A percentile compares a stretch with the other conserved stretches of the same genome.
Evolutionary conservation across 306 rosid species (phyloP).

Genomic region (Acacia confusa): DNA sequence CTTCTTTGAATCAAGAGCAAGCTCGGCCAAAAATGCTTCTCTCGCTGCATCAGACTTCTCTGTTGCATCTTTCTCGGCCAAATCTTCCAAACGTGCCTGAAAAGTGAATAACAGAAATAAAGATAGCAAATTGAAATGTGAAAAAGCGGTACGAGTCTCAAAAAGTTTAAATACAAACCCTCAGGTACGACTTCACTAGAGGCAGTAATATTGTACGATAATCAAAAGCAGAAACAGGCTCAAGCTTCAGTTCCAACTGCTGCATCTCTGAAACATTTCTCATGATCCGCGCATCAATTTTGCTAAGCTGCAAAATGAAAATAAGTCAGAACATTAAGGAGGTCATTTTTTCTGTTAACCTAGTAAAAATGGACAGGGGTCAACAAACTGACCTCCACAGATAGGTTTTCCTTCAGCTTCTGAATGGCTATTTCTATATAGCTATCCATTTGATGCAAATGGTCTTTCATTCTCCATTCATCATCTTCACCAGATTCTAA

Average conservation of each 20-base stretch:
- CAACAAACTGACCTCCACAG: conserved; percentile 70
- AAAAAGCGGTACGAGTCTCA: conserved; percentile 24
- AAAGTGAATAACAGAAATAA: conserved; percentile 31
- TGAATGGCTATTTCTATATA: conserved; percentile 80
- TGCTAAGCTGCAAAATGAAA: conserved; percentile 75
- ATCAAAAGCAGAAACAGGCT: conserved; percentile 74
- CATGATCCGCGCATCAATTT: conserved; percentile 77
- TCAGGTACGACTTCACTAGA: conserved; percentile 77
- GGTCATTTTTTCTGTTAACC: conserved; percentile 23
- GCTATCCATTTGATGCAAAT: conserved; percentile 73
- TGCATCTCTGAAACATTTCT: conserved; percentile 76
- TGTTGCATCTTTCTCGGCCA: conserved; percentile 94
- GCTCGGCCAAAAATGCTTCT: conserved; percentile 96
- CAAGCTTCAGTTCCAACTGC: conserved; percentile 82
- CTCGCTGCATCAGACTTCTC: conserved; percentile 95
- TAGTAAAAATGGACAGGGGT: conserved; percentile 21
- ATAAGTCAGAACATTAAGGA: conserved; percentile 38
- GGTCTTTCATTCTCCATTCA: conserved; percentile 83
- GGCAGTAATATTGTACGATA: conserved; percentile 82
- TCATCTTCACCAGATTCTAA: conserved; percentile 88
- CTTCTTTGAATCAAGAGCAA: conserved; percentile 88
- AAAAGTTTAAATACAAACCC: conserved; percentile 64
- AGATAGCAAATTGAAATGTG: conserved; percentile 22
- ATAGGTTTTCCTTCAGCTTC: conserved; percentile 78
- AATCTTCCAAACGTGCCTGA: conserved; percentile 82